Conservation (phyloP, 371 early-diverging fungal genomes). For the Paraphysoderma sedebokerense region DNA sequence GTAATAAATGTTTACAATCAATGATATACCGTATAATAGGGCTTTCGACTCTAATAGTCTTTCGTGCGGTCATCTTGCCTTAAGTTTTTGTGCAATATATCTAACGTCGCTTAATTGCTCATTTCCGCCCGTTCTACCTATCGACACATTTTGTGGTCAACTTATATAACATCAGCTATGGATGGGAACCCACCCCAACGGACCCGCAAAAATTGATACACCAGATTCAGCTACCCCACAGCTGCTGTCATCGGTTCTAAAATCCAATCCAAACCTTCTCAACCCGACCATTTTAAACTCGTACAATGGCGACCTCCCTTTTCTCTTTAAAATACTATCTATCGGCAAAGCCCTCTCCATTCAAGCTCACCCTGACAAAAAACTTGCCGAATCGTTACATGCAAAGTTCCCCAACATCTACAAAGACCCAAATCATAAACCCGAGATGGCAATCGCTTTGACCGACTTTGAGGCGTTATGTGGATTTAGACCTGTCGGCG, state of each 20-base stretch:
- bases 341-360: constrained; percentile 89
- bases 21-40: too few relatives aligned
- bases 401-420: constrained; percentile 56
- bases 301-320: constrained; percentile 59
- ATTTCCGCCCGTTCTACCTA: too few relatives aligned
- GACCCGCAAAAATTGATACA: constrained; percentile 39
- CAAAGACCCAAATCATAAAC: constrained; percentile 87
- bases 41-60: too few relatives aligned
- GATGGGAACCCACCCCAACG: constrained; percentile 97
- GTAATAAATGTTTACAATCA: too few relatives aligned
- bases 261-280: constrained; percentile 18
- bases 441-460: constrained; percentile 94
- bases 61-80: too few relatives aligned
- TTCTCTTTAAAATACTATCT: constrained; percentile 91
- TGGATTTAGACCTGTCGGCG: constrained; percentile 77
- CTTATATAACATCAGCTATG: constrained; percentile 40
- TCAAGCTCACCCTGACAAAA: constrained; percentile 94
- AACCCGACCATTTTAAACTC: constrained; percentile 26
- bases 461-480: constrained; percentile 89
- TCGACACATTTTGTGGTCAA: background rate
- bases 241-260: constrained; percentile 34
- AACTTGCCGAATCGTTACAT: constrained; percentile 55
- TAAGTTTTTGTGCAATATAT: too few relatives aligned
- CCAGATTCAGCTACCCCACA: constrained; percentile 10
- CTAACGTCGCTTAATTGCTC: too few relatives aligned